A percentile compares a stretch with the other conserved stretches of the same genome.
phyloP scores from a whole-genome alignment of 208 protist genomes.

The Tritrichomonas musculus region DNA sequence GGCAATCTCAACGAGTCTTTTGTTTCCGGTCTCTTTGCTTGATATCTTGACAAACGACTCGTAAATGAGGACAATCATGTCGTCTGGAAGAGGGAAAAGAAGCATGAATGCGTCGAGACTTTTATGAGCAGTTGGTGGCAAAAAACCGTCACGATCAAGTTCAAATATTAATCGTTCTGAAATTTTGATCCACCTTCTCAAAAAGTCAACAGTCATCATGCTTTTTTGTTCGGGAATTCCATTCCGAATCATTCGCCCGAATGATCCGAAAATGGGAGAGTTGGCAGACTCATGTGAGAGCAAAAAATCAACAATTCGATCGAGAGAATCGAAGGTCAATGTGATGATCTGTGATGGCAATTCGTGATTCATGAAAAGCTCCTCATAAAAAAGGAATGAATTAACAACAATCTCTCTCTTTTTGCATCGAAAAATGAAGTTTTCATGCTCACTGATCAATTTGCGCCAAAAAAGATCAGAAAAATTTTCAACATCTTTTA shows the following conservation, averaged over 20 bases:
- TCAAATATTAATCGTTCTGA: not conserved
- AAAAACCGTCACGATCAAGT: not conserved
- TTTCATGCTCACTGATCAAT: not conserved
- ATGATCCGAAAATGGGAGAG: not conserved
- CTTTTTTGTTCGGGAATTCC: not conserved
- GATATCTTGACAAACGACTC: not conserved
- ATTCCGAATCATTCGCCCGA: not conserved
- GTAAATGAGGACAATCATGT: not conserved
- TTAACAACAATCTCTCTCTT: not conserved
- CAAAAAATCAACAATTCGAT: not conserved
- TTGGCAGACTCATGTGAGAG: not conserved
- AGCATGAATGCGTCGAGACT: not conserved
- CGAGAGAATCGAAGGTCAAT: not conserved
- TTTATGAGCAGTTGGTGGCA: slow-evolving; percentile 17
- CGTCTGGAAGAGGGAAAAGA: not conserved
- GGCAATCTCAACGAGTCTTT: not conserved
- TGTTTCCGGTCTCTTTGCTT: not conserved
- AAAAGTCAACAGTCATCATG: not conserved
- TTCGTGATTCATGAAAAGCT: not conserved
- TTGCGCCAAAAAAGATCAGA: not conserved
- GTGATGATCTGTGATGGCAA: not conserved
- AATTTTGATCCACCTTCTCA: not conserved
- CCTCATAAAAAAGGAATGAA: not conserved
- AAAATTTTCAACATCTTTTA: not conserved
- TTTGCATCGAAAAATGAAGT: not conserved